Base-by-base conservation (phyloP, 495 filamentous ascomycete species). In the Penicillium antarcticum region DNA sequence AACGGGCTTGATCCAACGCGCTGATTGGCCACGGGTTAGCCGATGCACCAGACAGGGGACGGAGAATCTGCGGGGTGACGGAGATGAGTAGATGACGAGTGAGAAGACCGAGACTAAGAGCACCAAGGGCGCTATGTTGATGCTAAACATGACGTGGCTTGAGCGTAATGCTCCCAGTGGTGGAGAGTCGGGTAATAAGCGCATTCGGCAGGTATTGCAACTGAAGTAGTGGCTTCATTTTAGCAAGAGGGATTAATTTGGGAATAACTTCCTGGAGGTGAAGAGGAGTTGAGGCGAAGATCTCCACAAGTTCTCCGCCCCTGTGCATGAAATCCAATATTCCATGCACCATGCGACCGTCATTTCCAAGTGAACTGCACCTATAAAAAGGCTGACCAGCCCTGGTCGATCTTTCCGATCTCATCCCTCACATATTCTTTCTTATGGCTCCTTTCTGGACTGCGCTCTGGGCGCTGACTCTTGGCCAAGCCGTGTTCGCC, bases 391-490 rank as follows among this genome's bases (percentile, higher is more conserved):
- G 8, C 17, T 0, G 9, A 21, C 16, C 23, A 14, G 21, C 18
- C 40, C 34, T 8, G 12, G 7, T 7, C 12, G 34, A 29, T 21
- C 29, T 10, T 35, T 6, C 21, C 26, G 19, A 31, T 31, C 14
- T 14, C 8, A 29, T 16, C 18, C 26, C 21, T 23, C 17, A 14
- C 38, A 19, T 16, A 29, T 42, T 44, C 21, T 48, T 21, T 39
- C 9, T 40, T 48, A 63, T 66, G 57, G 52, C 63, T 45, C 52
- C 51, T 47, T 45, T 61, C 37, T 64, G 52, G 50, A 54, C 54
- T 53, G 53, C 61, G 53, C 61, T 66, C 3, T 62, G 57, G 19
- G 63, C 63, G 48, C 50, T 67, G 6, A 49, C 56, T 26, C 16
- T 68, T 19, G 49, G 56, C 44, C 52, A 60, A 6, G 48, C 53